Evolutionary conservation across 495 filamentous ascomycete genomes (phyloP).

Genomic region (Filosporella fistucella): DNA sequence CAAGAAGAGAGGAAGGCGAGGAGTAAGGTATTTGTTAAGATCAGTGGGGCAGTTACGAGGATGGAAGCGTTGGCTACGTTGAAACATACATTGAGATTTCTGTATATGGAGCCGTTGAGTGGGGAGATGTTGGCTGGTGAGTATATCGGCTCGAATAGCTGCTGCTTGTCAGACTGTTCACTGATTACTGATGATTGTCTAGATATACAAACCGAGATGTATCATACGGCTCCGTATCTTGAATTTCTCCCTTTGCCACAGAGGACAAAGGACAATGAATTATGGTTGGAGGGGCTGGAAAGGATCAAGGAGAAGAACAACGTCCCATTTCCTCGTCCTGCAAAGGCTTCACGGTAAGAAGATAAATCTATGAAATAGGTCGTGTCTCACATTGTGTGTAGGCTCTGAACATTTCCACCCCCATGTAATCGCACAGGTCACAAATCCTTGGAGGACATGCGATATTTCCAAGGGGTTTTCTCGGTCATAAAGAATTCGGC

Average conservation of each 20-base stretch:
- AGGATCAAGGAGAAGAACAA: constrained; percentile 1
- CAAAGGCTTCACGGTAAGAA: no score
- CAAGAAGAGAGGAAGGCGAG: constrained; percentile 4
- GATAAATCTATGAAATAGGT: no score
- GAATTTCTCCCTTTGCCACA: constrained; percentile 10
- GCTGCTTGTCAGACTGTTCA: background rate
- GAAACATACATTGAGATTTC: constrained; percentile 7
- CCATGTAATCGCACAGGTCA: no score
- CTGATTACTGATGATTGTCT: background rate
- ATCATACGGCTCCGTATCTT: constrained; percentile 9
- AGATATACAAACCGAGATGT: constrained; percentile 16
- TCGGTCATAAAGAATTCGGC: no score
- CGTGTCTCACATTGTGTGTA: no score
- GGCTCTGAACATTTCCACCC: no score
- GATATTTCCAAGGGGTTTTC: no score
- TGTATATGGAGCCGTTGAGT: constrained; percentile 5
- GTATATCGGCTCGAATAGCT: constrained; percentile 1
- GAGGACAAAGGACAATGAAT: background rate
- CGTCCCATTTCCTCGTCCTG: no score
- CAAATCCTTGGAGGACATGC: no score
- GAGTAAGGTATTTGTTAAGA: constrained; percentile 6
- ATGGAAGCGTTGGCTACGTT: constrained; percentile 10
- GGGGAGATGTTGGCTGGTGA: constrained; percentile 11
- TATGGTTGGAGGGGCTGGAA: constrained; percentile 6
- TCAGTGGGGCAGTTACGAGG: constrained; percentile 7